Conservation (phyloP, 768 basidiomycete species). For the Termitomyces sp. region DNA sequence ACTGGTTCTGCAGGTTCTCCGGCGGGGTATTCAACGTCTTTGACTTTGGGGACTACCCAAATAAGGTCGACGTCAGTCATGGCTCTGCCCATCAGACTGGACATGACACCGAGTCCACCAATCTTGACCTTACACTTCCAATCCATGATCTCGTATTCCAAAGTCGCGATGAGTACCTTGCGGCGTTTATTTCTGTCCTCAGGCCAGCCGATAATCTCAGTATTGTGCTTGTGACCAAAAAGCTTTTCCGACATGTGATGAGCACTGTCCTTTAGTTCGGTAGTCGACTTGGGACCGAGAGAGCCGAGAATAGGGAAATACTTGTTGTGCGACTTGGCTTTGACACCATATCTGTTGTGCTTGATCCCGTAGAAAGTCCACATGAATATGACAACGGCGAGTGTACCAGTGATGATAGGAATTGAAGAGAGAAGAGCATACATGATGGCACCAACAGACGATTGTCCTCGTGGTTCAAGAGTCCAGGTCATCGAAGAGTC, state of each 20-base stretch:
- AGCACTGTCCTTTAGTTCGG: constrained; percentile 62
- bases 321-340: constrained; percentile 61
- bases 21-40: constrained; percentile 88
- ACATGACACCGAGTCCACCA: constrained; percentile 97
- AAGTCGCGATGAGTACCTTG: constrained; percentile 85
- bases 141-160: constrained; percentile 95
- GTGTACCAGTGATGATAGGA: constrained; percentile 77
- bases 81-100: constrained; percentile 94
- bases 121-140: constrained; percentile 99
- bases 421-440: constrained; percentile 79
- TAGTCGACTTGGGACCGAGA: constrained; percentile 58
- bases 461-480: constrained; percentile 76
- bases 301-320: constrained; percentile 87
- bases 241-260: constrained; percentile 66
- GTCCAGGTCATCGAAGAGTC: constrained; percentile 76
- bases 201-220: constrained; percentile 94
- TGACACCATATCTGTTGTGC: constrained; percentile 88
- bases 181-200: constrained; percentile 89
- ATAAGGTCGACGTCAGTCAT: constrained; percentile 96
- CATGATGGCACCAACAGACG: constrained; percentile 80
- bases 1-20: constrained; percentile 92
- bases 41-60: constrained; percentile 94
- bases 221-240: constrained; percentile 55
- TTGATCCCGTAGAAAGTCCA: constrained; percentile 96
- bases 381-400: constrained; percentile 87